Evolutionary conservation across 2,329 filamentous ascomycete species (phyloP), one percentile per base, ranked within the genome.

Genomic region (Xylariales sp.): DNA sequence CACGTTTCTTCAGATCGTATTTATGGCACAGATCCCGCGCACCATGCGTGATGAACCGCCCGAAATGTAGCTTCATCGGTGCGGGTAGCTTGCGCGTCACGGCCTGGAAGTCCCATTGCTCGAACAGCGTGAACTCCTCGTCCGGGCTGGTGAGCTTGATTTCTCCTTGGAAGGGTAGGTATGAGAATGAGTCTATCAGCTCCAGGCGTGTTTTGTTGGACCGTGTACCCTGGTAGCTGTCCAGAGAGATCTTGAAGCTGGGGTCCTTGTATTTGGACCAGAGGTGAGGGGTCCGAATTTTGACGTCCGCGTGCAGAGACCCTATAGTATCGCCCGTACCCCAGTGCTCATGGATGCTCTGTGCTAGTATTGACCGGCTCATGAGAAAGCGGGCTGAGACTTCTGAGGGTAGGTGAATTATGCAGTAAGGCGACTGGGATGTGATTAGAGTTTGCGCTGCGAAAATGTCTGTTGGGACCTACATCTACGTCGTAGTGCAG

Each of bases 281-380:
- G 44, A 80, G 68, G 40, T 79, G 66, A 3, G 73, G 54, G 1
- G 86, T 85, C 28, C 69, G 68, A 6, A 57, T 57, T 47, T 70
- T 74, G 43, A 95, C 72, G 41, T 80, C 74, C 33, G 68, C 64
- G 57, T 95, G 88, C 2, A 96, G 72, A 32, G 75, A 69, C 3
- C 79, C 67, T 54, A 94, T 83, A 33, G 73, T 80, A 9, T 66
- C 55, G 11, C 85, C 90, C 25, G 70, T 68, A 14, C 86, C 91
- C 91, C 93, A 97, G 48, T 96, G 77, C 59, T 94, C 88, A 67
- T 93, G 87, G 50, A 97, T 86, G 33, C 79, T 82, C 64, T 89
- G 86, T 18, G 81, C 80, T 37, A 97, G 74, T 51, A 97, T 86
- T 34, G 87, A 88, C 48, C 91, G 84, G 37, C 73, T 69, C 36